Evolutionary conservation across 1,284 basidiomycete species (phyloP), one percentile per base, ranked within the genome.

Genomic region (Melampsora americana): DNA sequence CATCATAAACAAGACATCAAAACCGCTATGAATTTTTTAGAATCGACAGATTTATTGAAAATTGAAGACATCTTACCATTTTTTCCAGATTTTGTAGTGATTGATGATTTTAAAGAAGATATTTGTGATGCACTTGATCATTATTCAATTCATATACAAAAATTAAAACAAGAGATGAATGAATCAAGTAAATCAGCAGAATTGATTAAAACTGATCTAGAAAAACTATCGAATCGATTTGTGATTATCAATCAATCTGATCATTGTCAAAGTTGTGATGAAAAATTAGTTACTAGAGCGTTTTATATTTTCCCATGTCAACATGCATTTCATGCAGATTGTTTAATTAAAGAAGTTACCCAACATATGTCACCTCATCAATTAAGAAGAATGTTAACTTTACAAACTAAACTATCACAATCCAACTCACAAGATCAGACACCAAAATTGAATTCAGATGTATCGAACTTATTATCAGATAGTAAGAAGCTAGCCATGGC

Each of bases 21-120:
- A 85, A 89, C 92, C 69, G 96, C 95, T n/a, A 98, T 99, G 92
- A 88, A 87, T 46, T 98, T 99, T 85, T 85, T 99, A 78, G 92
- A 96, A 81, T 90, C 92, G 77, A 96, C 95, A 0, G 90, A 94
- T 80, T 85, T 98, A 32, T 88, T 99, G 81, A 95, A 97, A 84
- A 95, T 99, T 79, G 96, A 99, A 83, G 96, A 99, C 82, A 95
- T 99, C 70, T 85, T 99, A 30, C 96, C 96, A 2, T 98, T 98
- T 89, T 99, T 99, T 89, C 95, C 96, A 1, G 95, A 99, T 84
- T 99, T 99, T 83, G 93, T 95, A 18, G 93, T 99, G 78, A 98
- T 99, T 80, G 96, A 99, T 83, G 95, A 98, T 82, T 99, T 99
- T 88, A 99, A 99, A 83, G 92, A 95, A 80, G 95, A 99, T 84